Conservation (phyloP, 208 protist species). For the Tetramitus jugosus region DNA sequence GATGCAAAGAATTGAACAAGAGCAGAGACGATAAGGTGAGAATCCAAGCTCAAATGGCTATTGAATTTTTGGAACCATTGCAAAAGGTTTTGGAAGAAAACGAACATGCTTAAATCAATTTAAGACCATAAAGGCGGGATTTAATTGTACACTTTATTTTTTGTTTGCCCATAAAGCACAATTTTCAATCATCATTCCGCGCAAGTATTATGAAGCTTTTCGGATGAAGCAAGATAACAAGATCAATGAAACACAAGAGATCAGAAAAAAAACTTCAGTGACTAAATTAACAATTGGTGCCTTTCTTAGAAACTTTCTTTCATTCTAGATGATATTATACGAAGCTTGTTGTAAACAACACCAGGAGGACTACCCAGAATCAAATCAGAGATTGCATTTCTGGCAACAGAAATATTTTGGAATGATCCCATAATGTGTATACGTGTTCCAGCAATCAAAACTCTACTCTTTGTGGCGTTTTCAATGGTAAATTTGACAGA, state of each 20-base stretch:
- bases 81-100: neutral
- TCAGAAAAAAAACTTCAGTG: no score
- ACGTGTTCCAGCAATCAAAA: conserved; percentile 95
- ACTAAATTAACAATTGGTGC: no score
- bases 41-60: conserved; percentile 5
- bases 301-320: conserved; percentile 87
- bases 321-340: conserved; percentile 81
- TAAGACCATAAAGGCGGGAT: no score
- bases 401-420: conserved; percentile 91
- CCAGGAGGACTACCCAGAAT: conserved; percentile 89
- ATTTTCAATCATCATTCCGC: no score
- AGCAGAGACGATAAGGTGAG: neutral
- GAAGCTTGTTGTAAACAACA: conserved; percentile 93
- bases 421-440: conserved; percentile 98
- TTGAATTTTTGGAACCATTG: conserved; percentile 11
- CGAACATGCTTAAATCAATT: no score
- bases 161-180: no score
- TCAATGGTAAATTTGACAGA: conserved; percentile 99
- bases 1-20: neutral
- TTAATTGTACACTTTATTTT: no score
- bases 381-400: conserved; percentile 90
- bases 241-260: no score
- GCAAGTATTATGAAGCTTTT: no score
- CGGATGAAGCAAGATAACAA: no score
- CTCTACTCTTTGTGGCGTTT: conserved; percentile 96